Evolutionary conservation across 306 rosid species (phyloP).

Genomic region (Rosa multiflora): DNA sequence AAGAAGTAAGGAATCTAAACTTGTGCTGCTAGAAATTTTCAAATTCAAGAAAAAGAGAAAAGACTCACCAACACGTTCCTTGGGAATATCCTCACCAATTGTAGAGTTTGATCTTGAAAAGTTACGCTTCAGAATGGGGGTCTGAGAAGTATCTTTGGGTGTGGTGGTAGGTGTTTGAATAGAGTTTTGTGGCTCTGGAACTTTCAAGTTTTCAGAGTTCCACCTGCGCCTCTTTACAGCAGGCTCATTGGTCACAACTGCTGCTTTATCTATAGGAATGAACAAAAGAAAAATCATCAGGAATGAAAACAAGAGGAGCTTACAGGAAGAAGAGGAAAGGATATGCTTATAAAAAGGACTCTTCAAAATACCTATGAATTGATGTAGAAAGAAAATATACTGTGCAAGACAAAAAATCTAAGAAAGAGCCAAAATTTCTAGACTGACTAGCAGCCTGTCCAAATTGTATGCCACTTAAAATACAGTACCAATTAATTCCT

Average conservation of each 20-base stretch:
- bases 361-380: not conserved
- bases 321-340: too few relatives aligned
- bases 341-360: not conserved
- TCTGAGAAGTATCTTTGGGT: conserved; percentile 51
- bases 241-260: conserved; percentile 67
- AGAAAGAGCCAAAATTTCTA: not conserved
- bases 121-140: conserved; percentile 48
- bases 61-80: conserved; percentile 88
- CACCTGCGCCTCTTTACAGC: conserved; percentile 88
- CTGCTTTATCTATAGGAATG: conserved; percentile 49
- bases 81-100: conserved; percentile 59
- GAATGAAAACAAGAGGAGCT: not conserved
- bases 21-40: not conserved
- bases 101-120: conserved; percentile 71
- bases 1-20: not conserved
- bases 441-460: not conserved
- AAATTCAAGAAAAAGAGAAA: conserved; percentile 7
- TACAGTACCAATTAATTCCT: not conserved
- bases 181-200: conserved; percentile 55
- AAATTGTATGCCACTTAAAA: not conserved
- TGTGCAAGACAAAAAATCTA: not conserved
- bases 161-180: conserved; percentile 46
- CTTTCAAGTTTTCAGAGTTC: conserved; percentile 64
- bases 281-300: not conserved
- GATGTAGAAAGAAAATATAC: not conserved